These are phyloP conservation scores for Chrysoporthe deuterocubensis DNA, from an alignment of 2,329 filamentous ascomycete genomes.

Conservation along the genomic window DNA sequence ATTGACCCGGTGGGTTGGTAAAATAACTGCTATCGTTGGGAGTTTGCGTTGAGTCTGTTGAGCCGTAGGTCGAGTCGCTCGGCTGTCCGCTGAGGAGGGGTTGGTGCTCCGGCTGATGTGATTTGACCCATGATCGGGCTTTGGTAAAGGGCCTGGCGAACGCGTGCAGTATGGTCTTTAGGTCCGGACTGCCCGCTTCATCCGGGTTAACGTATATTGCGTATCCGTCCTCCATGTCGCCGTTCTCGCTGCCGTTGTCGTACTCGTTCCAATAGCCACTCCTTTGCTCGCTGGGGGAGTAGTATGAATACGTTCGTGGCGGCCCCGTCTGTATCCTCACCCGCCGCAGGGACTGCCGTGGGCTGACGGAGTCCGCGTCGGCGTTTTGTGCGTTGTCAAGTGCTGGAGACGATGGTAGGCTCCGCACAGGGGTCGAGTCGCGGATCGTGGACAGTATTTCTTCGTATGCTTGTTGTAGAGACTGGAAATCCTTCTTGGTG, in stretches of 20 bases:
- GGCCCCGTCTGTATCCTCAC: constrained; percentile 31
- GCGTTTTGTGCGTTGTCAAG: constrained; percentile 35
- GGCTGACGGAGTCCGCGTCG: constrained; percentile 22
- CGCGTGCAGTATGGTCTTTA: constrained; percentile 61
- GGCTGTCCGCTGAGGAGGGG: constrained; percentile 33
- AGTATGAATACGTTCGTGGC: constrained; percentile 23
- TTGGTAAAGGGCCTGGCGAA: constrained; percentile 55
- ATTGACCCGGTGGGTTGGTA: constrained; percentile 37
- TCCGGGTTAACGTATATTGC: constrained; percentile 77
- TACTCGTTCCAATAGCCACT: constrained; percentile 84
- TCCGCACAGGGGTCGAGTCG: constrained; percentile 47
- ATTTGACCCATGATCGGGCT: constrained; percentile 55
- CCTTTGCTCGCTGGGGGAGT: constrained; percentile 31
- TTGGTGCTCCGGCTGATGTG: constrained; percentile 32
- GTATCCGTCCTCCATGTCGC: constrained; percentile 65
- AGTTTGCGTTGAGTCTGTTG: constrained; percentile 31
- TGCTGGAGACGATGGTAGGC: constrained; percentile 45
- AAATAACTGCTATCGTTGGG: constrained; percentile 30
- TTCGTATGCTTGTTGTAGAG: constrained; percentile 45
- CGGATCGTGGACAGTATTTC: constrained; percentile 54
- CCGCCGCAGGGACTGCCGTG: constrained; percentile 23
- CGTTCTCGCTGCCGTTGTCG: constrained; percentile 75
- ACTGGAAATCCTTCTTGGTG: constrained; percentile 66
- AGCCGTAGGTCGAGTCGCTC: constrained; percentile 31
- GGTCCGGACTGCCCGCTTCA: constrained; percentile 62